Percentiles rank a stretch among this genome's conserved stretches.
Conservation (phyloP, 192 early-diverging fungal species). For the Paraglomus occultum region DNA sequence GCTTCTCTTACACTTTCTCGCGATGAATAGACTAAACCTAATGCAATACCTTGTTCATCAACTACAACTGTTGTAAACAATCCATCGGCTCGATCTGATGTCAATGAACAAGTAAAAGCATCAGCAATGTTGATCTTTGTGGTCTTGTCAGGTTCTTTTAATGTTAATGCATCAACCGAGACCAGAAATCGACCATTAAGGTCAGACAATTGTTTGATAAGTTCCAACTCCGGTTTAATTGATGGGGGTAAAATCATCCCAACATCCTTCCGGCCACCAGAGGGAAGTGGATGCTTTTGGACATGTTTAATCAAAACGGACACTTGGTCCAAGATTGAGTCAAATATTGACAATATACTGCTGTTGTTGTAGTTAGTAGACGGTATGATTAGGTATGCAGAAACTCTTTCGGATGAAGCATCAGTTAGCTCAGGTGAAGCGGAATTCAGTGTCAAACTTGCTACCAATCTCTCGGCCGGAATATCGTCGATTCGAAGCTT, state of each 20-base stretch:
- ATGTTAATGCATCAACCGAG: constrained; percentile 13
- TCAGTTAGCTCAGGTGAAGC: background rate
- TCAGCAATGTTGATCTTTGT: constrained; percentile 51
- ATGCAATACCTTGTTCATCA: constrained; percentile 81
- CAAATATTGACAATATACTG: background rate
- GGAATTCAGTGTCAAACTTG: background rate
- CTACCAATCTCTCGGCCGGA: constrained; percentile 20
- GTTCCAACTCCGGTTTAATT: background rate
- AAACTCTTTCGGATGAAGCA: constrained; percentile 9
- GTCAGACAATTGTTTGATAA: constrained; percentile 3
- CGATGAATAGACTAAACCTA: constrained; percentile 95
- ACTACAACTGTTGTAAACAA: constrained; percentile 91
- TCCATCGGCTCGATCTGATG: constrained; percentile 87
- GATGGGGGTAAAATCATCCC: background rate
- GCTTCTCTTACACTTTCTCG: constrained; percentile 78
- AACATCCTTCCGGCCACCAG: background rate
- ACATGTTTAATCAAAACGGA: constrained; percentile 4
- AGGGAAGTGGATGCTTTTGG: constrained; percentile 7
- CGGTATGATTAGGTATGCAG: constrained; percentile 13
- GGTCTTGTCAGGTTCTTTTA: constrained; percentile 2
- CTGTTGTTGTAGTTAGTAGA: background rate
- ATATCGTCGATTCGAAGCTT: background rate
- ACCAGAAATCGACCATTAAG: constrained; percentile 10
- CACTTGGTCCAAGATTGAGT: background rate
- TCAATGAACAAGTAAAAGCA: constrained; percentile 53